Base-by-base conservation (phyloP, 2,329 filamentous ascomycete species). In the Penicillium aurantiogriseum region DNA sequence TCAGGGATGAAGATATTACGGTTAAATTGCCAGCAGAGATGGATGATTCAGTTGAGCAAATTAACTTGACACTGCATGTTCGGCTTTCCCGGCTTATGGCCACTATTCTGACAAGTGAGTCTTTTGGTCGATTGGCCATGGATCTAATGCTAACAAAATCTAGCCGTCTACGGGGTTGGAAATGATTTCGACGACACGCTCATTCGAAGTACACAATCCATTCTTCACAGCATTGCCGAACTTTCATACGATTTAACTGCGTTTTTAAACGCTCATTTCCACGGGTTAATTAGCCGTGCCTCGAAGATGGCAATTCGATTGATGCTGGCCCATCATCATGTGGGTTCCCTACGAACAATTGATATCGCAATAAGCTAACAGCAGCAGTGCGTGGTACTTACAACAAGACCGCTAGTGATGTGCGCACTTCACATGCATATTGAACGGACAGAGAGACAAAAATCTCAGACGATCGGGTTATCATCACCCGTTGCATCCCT, bases 1-100 rank as follows among this genome's bases (percentile, higher is more conserved):
- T 70, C 10, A 52, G 67, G 25, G 67, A 70, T 43, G 67, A 69
- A 39, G 67, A 70, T 48, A 70, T 70, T 19, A 67, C 67, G 4
- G 67, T 68, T 1, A 59, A 56, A 31, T 46, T 69, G 10, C 66
- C 65, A 5, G 62, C 64, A 33, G 60, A 68, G 11, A 60, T 63
- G 27, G 59, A 63, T 36, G 39, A 58, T 40, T 63, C 31, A 6
- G 60, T 67, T 17, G 66, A 67, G 31, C 57, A 65, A 15, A 57
- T 64, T 2, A 67, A 66, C 13, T 29, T 69, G 29, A 69, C 64
- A 29, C 49, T 69, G 4, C 67, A 69, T 51, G 67, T 69, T 19
- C 62, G 65, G 23, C 60, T 69, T 33, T 64, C 67, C 0, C 59
- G 66, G 7, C 56, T 69, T 5, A 69, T 65, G 54, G 64, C 67